Percentiles rank a stretch among this genome's conserved stretches.
phyloP scores from a whole-genome alignment of 257 asterid species.

The Lavandula angustifolia region DNA sequence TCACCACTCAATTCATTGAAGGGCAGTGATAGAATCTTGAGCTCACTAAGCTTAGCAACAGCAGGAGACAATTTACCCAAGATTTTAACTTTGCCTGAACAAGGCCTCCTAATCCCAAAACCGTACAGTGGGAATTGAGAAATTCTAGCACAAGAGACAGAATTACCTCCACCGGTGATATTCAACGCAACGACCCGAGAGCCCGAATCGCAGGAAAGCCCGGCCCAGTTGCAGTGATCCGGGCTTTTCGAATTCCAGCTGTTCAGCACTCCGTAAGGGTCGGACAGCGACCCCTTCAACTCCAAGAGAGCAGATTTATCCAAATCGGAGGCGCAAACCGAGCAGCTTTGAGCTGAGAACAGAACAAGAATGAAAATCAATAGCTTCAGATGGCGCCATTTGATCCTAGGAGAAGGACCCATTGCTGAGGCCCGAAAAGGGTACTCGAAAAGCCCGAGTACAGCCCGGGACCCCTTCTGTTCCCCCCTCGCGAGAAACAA shows the following conservation, averaged over 20 bases:
- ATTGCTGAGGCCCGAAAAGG: conserved; percentile 57
- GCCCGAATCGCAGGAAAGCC: conserved; percentile 67
- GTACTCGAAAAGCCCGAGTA: conserved; percentile 42
- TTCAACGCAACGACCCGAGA: conserved; percentile 75
- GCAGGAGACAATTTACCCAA: conserved; percentile 59
- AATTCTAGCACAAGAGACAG: conserved; percentile 69
- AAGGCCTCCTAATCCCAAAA: conserved; percentile 71
- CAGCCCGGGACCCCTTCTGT: conserved; percentile 36
- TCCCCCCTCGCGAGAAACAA: conserved; percentile 26
- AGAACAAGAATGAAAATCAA: conserved; percentile 50
- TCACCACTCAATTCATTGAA: conserved; percentile 76
- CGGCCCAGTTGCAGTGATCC: conserved; percentile 78
- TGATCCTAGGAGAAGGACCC: conserved; percentile 64
- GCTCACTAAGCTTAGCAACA: conserved; percentile 63
- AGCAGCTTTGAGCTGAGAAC: conserved; percentile 45
- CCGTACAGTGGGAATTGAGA: conserved; percentile 79
- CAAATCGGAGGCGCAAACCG: conserved; percentile 49
- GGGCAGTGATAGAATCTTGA: conserved; percentile 71
- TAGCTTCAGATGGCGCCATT: conserved; percentile 70
- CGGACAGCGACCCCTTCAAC: conserved; percentile 67
- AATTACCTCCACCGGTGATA: conserved; percentile 79
- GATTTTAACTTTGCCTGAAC: conserved; percentile 49
- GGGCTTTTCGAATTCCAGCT: conserved; percentile 54
- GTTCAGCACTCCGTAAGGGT: conserved; percentile 58
- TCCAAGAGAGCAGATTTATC: conserved; percentile 87